Conservation (phyloP, 208 protist genomes). For the Trypanosoma vivax region DNA sequence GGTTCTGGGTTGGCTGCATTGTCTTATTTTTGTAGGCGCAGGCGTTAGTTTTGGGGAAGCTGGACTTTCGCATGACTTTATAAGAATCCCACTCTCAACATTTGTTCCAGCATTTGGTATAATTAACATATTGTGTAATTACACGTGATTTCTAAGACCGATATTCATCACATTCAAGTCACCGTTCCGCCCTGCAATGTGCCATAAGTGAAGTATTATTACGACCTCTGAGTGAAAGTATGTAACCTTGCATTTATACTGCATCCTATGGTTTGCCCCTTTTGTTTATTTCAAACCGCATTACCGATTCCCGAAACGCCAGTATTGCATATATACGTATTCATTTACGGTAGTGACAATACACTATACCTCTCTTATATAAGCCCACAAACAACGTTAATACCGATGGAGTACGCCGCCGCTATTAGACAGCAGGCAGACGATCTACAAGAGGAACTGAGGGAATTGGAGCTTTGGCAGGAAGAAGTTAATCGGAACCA, state of each 20-base stretch:
- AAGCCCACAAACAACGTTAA: not conserved
- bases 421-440: conserved; percentile 79
- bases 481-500: conserved; percentile 42
- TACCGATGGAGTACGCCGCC: conserved; percentile 27
- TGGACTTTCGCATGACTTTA: conserved; percentile 33
- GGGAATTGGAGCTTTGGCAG: conserved; percentile 77
- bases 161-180: not conserved
- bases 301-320: no score
- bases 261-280: no score
- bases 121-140: conserved; percentile 30
- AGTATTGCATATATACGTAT: not conserved
- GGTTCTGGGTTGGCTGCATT: conserved; percentile 12
- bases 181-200: not conserved
- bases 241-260: no score
- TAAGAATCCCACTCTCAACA: conserved; percentile 34
- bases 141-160: not conserved
- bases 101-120: conserved; percentile 47
- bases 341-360: not conserved
- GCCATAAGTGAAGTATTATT: not conserved
- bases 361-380: not conserved
- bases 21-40: conserved; percentile 8
- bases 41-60: conserved; percentile 8
- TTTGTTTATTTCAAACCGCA: no score
- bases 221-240: no score
- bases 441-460: conserved; percentile 82